Percentiles rank a stretch among this genome's conserved stretches.
phyloP scores from a whole-genome alignment of 2,329 filamentous ascomycete species.

The Trichophyton benhamiae region DNA sequence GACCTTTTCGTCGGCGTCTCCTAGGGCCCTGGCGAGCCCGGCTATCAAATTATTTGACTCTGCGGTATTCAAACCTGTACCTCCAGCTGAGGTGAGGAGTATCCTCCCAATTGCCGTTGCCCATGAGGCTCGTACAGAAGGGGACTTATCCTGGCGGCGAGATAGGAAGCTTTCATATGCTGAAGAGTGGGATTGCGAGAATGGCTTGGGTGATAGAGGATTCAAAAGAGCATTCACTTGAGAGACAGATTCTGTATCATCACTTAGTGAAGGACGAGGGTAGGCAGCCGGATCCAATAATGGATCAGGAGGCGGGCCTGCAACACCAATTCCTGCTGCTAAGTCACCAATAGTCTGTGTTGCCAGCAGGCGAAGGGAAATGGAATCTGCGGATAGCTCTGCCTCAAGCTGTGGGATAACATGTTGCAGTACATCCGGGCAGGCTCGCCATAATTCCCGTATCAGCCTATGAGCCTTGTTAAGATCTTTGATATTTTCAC shows the following conservation, averaged over 20 bases:
- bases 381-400: constrained; percentile 80
- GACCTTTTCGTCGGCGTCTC: constrained; percentile 83
- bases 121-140: constrained; percentile 75
- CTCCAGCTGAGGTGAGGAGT: constrained; percentile 78
- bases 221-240: constrained; percentile 57
- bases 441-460: constrained; percentile 85
- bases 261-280: constrained; percentile 45
- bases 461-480: constrained; percentile 81
- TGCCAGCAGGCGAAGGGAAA: constrained; percentile 72
- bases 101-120: constrained; percentile 73
- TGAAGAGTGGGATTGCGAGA: constrained; percentile 64
- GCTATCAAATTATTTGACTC: constrained; percentile 67
- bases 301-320: constrained; percentile 64
- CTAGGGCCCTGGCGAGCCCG: constrained; percentile 65
- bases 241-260: constrained; percentile 40
- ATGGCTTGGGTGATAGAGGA: constrained; percentile 77
- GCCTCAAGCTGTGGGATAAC: constrained; percentile 89
- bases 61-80: constrained; percentile 70
- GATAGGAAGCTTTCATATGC: constrained; percentile 78
- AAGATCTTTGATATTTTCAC: constrained; percentile 75
- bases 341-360: constrained; percentile 94
- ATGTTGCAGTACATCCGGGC: constrained; percentile 76
- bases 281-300: constrained; percentile 70
- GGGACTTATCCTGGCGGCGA: constrained; percentile 74
- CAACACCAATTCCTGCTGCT: constrained; percentile 82